These are phyloP conservation scores for Nakaseomyces glabratus DNA, from an alignment of 1,139 yeast genomes.

Conservation along the genomic window DNA sequence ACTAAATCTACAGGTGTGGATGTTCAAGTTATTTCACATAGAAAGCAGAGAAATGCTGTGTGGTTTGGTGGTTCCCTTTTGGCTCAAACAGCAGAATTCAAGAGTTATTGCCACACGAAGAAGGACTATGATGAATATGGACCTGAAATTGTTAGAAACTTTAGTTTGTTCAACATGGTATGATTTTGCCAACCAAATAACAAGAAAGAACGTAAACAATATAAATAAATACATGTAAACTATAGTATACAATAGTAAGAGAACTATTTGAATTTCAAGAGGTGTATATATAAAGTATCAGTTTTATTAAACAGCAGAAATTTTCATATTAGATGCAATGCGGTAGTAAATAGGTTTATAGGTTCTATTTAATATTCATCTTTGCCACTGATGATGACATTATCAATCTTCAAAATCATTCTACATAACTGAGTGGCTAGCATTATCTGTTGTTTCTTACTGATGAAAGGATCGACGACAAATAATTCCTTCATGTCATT, in stretches of 20 bases:
- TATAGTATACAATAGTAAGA: no score
- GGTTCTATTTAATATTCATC: slow-evolving; percentile 47
- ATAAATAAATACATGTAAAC: no score
- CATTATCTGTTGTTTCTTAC: slow-evolving; percentile 90
- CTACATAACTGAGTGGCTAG: slow-evolving; percentile 95
- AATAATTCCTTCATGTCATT: slow-evolving; percentile 89
- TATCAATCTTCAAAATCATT: slow-evolving; percentile 94
- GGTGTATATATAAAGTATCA: no score
- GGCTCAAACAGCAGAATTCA: slow-evolving; percentile 96
- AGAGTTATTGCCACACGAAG: slow-evolving; percentile 93
- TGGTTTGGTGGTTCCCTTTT: slow-evolving; percentile 98
- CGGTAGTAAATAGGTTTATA: slow-evolving; percentile 2
- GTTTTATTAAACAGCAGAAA: no score
- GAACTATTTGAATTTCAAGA: no score
- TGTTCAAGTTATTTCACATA: slow-evolving; percentile 93
- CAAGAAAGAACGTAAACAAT: no score
- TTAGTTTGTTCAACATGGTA: slow-evolving; percentile 86
- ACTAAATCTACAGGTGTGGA: slow-evolving; percentile 91
- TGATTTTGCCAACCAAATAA: slow-evolving; percentile 27
- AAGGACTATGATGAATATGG: slow-evolving; percentile 97
- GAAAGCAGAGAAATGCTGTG: slow-evolving; percentile 96
- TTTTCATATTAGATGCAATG: no score
- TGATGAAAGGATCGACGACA: slow-evolving; percentile 93
- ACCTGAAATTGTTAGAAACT: slow-evolving; percentile 93
- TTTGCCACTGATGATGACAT: slow-evolving; percentile 86